Conservation (phyloP, 768 basidiomycete species). For the Trametes cinnabarina region DNA sequence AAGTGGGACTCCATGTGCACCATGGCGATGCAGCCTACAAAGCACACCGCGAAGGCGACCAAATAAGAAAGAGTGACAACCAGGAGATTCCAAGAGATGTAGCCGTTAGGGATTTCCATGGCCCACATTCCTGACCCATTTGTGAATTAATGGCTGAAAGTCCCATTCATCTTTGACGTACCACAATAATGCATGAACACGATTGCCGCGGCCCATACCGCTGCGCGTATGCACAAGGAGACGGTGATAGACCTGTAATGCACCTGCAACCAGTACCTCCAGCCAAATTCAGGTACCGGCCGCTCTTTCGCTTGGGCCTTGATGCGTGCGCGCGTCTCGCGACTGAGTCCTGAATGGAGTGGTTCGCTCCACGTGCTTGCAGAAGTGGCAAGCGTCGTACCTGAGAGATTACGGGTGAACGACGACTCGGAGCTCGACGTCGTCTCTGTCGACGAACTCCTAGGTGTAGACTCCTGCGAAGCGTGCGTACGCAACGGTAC, state of each 20-base stretch:
- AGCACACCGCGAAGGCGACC: constrained; percentile 28
- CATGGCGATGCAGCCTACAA: constrained; percentile 28
- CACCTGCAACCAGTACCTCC: constrained; percentile 23
- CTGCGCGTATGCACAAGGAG: constrained; percentile 22
- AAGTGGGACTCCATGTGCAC: constrained; percentile 31
- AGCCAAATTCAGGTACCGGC: constrained; percentile 25
- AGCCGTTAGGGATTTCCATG: constrained; percentile 28
- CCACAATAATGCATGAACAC: constrained; percentile 33
- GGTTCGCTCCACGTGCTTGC: constrained; percentile 25
- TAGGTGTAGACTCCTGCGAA: constrained; percentile 1
- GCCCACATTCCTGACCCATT: constrained; percentile 28
- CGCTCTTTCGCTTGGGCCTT: constrained; percentile 27
- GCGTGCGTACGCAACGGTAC: neutral
- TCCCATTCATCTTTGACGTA: neutral
- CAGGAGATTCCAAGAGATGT: constrained; percentile 23
- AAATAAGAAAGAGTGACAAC: constrained; percentile 27
- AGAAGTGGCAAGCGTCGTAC: constrained; percentile 19
- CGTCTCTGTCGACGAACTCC: constrained; percentile 2
- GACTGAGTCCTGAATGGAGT: constrained; percentile 26
- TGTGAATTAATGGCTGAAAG: neutral
- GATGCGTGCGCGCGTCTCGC: constrained; percentile 28
- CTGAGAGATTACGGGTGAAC: constrained; percentile 14
- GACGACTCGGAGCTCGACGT: constrained; percentile 15
- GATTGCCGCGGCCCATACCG: constrained; percentile 28
- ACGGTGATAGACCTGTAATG: constrained; percentile 23